A percentile compares a stretch with the other conserved stretches of the same genome.
Evolutionary conservation across 2,329 filamentous ascomycete species (phyloP).

Genomic region (Fusarium devonianum): DNA sequence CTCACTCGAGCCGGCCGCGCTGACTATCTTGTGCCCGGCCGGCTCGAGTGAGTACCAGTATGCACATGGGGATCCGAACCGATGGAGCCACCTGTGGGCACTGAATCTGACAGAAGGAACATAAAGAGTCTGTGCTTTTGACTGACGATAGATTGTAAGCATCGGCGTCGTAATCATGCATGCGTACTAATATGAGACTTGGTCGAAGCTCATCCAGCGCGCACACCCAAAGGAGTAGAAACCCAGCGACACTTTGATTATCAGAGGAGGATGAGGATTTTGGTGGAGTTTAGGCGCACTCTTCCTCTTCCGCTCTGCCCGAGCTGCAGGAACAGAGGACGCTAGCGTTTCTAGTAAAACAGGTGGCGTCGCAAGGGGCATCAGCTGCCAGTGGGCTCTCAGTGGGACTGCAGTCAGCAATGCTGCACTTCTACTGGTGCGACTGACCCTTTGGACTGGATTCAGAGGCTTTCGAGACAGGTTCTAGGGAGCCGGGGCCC

Average conservation of each 20-base stretch:
- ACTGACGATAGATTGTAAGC: neutral
- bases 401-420: slow-evolving; percentile 4
- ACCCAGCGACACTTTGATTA: slow-evolving; percentile 9
- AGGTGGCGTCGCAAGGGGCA: slow-evolving; percentile 17
- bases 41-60: neutral
- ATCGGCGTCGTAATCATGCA: neutral
- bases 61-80: neutral
- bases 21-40: no score
- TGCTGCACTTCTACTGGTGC: slow-evolving; percentile 21
- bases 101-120: slow-evolving; percentile 1
- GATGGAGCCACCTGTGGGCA: neutral
- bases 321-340: slow-evolving; percentile 43
- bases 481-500: slow-evolving; percentile 23
- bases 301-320: slow-evolving; percentile 1
- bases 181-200: neutral
- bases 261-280: slow-evolving; percentile 1
- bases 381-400: slow-evolving; percentile 9
- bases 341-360: slow-evolving; percentile 47
- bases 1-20: no score
- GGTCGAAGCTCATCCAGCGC: neutral
- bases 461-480: slow-evolving; percentile 28
- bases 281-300: slow-evolving; percentile 16
- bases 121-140: slow-evolving; percentile 3
- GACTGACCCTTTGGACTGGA: slow-evolving; percentile 9
- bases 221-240: slow-evolving; percentile 19